phyloP scores from a whole-genome alignment of 148 eudicot species.

The Cornus suecica region DNA sequence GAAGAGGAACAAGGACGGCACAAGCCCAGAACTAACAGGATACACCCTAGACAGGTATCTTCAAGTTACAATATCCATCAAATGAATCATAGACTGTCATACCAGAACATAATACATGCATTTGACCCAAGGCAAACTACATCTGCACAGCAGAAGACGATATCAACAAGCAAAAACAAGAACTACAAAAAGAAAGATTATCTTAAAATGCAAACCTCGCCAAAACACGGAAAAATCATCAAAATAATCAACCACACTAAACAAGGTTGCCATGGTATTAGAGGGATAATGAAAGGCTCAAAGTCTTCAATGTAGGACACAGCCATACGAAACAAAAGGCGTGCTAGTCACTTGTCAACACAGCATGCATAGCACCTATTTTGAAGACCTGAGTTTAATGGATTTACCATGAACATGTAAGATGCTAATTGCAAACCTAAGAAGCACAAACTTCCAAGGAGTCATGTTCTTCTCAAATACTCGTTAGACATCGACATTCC shows the following conservation, averaged over 20 bases:
- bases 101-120: not conserved
- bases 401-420: no score
- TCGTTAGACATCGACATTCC: no score
- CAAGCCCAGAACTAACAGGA: constrained; percentile 2
- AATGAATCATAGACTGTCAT: not conserved
- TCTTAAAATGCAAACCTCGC: not conserved
- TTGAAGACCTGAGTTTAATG: no score
- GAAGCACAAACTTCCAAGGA: no score
- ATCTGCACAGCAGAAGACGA: no score
- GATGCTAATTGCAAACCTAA: no score
- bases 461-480: no score
- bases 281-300: not conserved
- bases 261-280: not conserved
- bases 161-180: not conserved
- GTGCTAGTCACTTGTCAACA: not conserved
- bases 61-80: not conserved
- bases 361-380: no score
- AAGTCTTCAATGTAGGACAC: not conserved
- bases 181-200: not conserved
- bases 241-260: not conserved
- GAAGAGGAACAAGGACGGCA: constrained; percentile 1
- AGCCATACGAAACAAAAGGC: not conserved
- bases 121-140: not conserved
- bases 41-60: not conserved
- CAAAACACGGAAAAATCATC: no score